A percentile compares a stretch with the other conserved stretches of the same genome.
phyloP scores from a whole-genome alignment of 2,329 filamentous ascomycete species.

The Emergomyces orientalis region DNA sequence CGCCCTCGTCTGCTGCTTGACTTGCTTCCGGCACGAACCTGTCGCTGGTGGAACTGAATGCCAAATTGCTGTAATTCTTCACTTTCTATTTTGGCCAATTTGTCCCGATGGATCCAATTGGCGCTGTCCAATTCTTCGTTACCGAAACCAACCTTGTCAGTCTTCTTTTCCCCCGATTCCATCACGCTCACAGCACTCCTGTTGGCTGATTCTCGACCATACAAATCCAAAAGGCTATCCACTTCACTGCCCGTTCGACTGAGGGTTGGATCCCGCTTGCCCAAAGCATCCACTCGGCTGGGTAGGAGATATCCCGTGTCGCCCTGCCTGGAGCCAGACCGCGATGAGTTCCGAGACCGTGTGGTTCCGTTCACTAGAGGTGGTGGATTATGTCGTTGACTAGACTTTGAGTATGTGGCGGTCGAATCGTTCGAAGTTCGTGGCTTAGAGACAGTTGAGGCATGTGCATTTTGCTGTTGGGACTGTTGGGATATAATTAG shows the following conservation, averaged over 20 bases:
- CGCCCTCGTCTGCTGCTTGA: slow-evolving; percentile 28
- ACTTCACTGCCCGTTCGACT: slow-evolving; percentile 32
- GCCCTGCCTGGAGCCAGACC: slow-evolving; percentile 26
- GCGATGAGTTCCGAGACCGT: slow-evolving; percentile 29
- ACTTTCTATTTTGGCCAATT: slow-evolving; percentile 42
- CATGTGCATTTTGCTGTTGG: slow-evolving; percentile 9
- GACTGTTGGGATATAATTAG: neutral
- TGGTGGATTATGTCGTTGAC: slow-evolving; percentile 24
- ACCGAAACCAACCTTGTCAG: slow-evolving; percentile 12
- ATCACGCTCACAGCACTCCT: slow-evolving; percentile 19
- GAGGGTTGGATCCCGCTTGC: slow-evolving; percentile 27
- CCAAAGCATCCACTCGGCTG: slow-evolving; percentile 22
- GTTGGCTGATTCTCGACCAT: slow-evolving; percentile 24
- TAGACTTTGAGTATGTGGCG: slow-evolving; percentile 22
- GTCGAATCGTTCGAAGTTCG: slow-evolving; percentile 33
- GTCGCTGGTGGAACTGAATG: slow-evolving; percentile 32
- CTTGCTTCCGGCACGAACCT: slow-evolving; percentile 28
- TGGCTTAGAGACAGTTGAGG: slow-evolving; percentile 21
- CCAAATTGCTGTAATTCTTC: slow-evolving; percentile 42
- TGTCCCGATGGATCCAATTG: slow-evolving; percentile 44
- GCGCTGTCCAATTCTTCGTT: slow-evolving; percentile 27
- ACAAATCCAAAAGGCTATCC: slow-evolving; percentile 31
- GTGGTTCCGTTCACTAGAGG: slow-evolving; percentile 23
- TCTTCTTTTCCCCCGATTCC: slow-evolving; percentile 20
- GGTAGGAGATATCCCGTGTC: slow-evolving; percentile 24